Percentiles rank a stretch among this genome's conserved stretches.
These are phyloP conservation scores for Boeremia exigua DNA, from an alignment of 2,329 filamentous ascomycete genomes.

Conservation along the genomic window DNA sequence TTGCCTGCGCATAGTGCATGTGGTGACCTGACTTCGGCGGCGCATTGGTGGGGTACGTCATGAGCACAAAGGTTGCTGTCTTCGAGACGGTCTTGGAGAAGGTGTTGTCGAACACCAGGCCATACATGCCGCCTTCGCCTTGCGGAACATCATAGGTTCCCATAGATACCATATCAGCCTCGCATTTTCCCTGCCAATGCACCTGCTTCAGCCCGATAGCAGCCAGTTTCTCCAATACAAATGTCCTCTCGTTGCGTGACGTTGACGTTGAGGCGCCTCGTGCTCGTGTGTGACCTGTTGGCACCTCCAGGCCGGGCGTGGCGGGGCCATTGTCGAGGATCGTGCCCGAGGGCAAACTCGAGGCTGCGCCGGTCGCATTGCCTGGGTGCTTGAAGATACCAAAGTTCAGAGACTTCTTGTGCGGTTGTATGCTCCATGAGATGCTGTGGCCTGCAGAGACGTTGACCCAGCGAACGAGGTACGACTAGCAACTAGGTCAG, in stretches of 20 bases:
- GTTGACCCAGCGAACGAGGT: constrained; percentile 96
- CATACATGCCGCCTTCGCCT: constrained; percentile 89
- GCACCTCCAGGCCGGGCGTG: constrained; percentile 60
- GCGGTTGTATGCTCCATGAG: constrained; percentile 96
- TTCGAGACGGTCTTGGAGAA: constrained; percentile 93
- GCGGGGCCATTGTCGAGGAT: constrained; percentile 36
- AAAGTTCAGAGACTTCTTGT: constrained; percentile 99
- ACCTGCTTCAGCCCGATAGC: constrained; percentile 68
- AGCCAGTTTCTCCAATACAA: constrained; percentile 70
- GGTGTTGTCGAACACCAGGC: constrained; percentile 96
- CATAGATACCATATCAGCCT: constrained; percentile 93
- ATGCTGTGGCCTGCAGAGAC: constrained; percentile 90
- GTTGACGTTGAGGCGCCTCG: constrained; percentile 57
- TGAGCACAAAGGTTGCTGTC: constrained; percentile 89
- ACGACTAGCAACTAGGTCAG: constrained; percentile 68
- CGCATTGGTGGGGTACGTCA: constrained; percentile 87
- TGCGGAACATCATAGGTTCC: constrained; percentile 81
- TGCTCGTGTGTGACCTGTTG: constrained; percentile 60
- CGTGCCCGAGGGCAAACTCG: constrained; percentile 46
- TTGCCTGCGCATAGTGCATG: constrained; percentile 64
- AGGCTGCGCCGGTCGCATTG: constrained; percentile 60
- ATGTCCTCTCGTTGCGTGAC: constrained; percentile 72
- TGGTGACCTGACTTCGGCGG: constrained; percentile 77
- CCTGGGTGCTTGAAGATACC: constrained; percentile 97
- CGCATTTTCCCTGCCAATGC: constrained; percentile 89